These are phyloP conservation scores for Mortierella claussenii DNA, from an alignment of 192 early-diverging fungal species.

Conservation along the genomic window DNA sequence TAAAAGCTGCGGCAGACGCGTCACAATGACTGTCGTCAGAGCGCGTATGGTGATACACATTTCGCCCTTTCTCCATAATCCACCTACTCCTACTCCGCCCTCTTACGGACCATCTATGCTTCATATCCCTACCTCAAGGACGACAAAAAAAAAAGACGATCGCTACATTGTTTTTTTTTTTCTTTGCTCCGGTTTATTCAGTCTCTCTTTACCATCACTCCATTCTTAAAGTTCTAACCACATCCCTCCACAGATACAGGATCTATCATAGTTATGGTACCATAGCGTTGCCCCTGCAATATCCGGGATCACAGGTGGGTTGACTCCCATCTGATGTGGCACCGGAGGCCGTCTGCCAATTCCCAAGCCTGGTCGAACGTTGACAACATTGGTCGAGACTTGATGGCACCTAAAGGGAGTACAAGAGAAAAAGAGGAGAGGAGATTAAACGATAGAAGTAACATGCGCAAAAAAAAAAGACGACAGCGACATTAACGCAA, in stretches of 20 bases:
- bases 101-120: no score
- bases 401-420: slow-evolving; percentile 32
- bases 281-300: slow-evolving; percentile 37
- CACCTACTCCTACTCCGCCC: no score
- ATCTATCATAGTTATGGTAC: slow-evolving; percentile 51
- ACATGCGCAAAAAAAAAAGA: not conserved
- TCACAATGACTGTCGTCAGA: no score
- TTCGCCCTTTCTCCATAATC: no score
- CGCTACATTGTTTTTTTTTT: no score
- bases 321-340: slow-evolving; percentile 18
- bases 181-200: no score
- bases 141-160: no score
- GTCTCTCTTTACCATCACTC: no score
- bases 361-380: not conserved
- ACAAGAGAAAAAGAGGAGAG: slow-evolving; percentile 6
- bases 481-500: not conserved
- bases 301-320: slow-evolving; percentile 23
- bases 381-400: slow-evolving; percentile 27
- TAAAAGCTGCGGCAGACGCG: no score
- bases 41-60: no score
- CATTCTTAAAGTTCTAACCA: slow-evolving; percentile 49
- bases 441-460: not conserved
- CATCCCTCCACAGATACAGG: slow-evolving; percentile 51
- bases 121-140: no score
- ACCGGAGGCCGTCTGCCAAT: not conserved